Base-by-base conservation (phyloP, 2,329 filamentous ascomycete genomes). In the Trichophyton simii region DNA sequence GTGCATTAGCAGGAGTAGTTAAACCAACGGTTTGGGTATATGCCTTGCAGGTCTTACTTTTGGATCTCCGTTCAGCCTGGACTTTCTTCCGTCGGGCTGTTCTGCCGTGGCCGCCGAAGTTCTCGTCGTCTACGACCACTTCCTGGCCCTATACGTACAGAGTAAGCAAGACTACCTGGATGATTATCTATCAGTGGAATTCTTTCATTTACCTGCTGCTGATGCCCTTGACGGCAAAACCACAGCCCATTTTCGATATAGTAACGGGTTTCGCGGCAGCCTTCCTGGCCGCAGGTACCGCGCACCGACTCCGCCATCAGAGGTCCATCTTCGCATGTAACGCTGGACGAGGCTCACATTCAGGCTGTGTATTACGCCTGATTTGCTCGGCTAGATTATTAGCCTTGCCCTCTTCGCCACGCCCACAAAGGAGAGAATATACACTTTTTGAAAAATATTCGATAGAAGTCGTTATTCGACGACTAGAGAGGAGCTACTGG, bases 171-270 rank as follows among this genome's bases (percentile, higher is more conserved):
- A 20, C 52, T 20, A 15, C 15, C 15, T 18, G 25, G 7, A 28
- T 34, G 4, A 20, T 44, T 34, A 58, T 42, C 44, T 20, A 20
- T 20, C 3, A n/a, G 6, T 44, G 7, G 0, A 20, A 18, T 18
- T 13, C 22, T 36, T 31, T 44, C 34, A 18, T 41, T 64, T 75
- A 89, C 87, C 75, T 89, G 85, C 67, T 91, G 85, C 66, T 86
- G 83, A 76, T 95, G 90, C 36, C 89, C 89, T 66, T 88, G 86
- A 65, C 86, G 80, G 73, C 90, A 95, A 72, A 89, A 95, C 64
- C 86, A 83, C 62, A 86, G 82, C 2, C 89, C 89, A 73, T 88
- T 87, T 66, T 91, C 85, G 36, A 86, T 77, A 69, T 89, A 88
- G 76, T 87, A 90, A 64, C 82, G 82, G 48, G 80, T 81, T 59